Evolutionary conservation across 495 filamentous ascomycete genomes (phyloP).

Genomic region (Choiromyces venosus): DNA sequence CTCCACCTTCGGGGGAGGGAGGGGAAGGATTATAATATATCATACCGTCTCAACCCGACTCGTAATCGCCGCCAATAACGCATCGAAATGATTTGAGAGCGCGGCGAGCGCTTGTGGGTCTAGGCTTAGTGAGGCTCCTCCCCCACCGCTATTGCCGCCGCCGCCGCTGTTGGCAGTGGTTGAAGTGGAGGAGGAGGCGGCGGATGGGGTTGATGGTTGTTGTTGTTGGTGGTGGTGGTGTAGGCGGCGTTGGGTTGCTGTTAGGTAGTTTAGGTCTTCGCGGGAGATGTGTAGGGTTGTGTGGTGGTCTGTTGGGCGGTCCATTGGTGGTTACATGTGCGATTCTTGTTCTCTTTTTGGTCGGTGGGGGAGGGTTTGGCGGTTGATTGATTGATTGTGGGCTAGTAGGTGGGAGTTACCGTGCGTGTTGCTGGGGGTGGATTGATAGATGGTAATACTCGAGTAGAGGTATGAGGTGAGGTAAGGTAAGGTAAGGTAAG

Average conservation of each 20-base stretch:
- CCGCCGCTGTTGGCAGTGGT: slow-evolving; percentile 17
- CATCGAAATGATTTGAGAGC: slow-evolving; percentile 41
- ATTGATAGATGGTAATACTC: too few species aligned
- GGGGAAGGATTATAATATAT: slow-evolving; percentile 1
- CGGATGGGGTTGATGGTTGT: neutral
- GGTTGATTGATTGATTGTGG: neutral
- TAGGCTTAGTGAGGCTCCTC: slow-evolving; percentile 30
- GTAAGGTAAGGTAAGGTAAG: neutral
- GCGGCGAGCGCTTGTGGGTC: slow-evolving; percentile 38
- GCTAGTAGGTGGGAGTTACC: neutral
- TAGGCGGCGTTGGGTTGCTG: slow-evolving; percentile 34
- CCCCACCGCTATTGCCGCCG: too few species aligned
- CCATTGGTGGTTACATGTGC: slow-evolving; percentile 38
- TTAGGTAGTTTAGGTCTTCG: slow-evolving; percentile 41
- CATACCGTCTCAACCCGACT: slow-evolving; percentile 36
- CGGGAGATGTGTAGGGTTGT: slow-evolving; percentile 37
- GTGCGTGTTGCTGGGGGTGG: too few species aligned
- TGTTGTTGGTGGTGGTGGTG: neutral
- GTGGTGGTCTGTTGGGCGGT: slow-evolving; percentile 37
- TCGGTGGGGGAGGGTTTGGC: too few species aligned
- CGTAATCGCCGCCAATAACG: slow-evolving; percentile 36
- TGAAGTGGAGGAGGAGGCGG: slow-evolving; percentile 28
- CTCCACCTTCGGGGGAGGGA: slow-evolving; percentile 8
- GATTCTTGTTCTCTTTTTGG: neutral
- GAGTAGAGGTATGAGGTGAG: neutral